These are phyloP conservation scores for Favolaschia claudopus DNA, from an alignment of 768 basidiomycete genomes.

Conservation along the genomic window DNA sequence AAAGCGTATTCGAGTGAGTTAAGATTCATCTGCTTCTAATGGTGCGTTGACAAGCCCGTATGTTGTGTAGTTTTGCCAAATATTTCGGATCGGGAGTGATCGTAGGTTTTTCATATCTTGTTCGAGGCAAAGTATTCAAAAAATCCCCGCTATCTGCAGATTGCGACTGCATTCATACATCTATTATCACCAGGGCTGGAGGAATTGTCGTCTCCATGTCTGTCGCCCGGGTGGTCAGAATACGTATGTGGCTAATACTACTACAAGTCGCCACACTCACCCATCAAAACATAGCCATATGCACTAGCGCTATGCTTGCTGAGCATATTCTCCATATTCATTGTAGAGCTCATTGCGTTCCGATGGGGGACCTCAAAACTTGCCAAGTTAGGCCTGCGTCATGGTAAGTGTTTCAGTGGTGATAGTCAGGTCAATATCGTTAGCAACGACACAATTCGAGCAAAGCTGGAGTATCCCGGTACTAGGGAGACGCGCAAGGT, in stretches of 20 bases:
- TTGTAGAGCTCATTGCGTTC: conserved; percentile 88
- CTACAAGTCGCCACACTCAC: not conserved
- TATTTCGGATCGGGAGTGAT: conserved; percentile 94
- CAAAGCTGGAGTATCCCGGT: too few species aligned
- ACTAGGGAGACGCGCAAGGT: too few species aligned
- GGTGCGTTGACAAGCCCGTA: not conserved
- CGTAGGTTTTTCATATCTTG: conserved; percentile 48
- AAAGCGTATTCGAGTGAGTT: conserved; percentile 58
- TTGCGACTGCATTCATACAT: conserved; percentile 92
- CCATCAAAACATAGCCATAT: conserved; percentile 65
- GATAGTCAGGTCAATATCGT: too few species aligned
- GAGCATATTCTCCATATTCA: conserved; percentile 86
- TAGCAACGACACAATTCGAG: too few species aligned
- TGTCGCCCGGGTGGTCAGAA: conserved; percentile 71
- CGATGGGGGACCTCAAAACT: conserved; percentile 84
- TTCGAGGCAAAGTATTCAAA: conserved; percentile 1
- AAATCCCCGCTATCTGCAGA: conserved; percentile 53
- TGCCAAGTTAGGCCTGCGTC: conserved; percentile 64
- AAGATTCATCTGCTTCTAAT: not conserved
- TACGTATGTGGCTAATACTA: conserved; percentile 64
- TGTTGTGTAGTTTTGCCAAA: conserved; percentile 72
- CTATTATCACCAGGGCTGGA: conserved; percentile 79
- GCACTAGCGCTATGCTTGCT: conserved; percentile 82
- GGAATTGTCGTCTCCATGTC: conserved; percentile 76
- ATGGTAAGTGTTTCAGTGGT: conserved; percentile 55